Conservation (phyloP, 305 asterid species). For the Fraxinus paxiana region DNA sequence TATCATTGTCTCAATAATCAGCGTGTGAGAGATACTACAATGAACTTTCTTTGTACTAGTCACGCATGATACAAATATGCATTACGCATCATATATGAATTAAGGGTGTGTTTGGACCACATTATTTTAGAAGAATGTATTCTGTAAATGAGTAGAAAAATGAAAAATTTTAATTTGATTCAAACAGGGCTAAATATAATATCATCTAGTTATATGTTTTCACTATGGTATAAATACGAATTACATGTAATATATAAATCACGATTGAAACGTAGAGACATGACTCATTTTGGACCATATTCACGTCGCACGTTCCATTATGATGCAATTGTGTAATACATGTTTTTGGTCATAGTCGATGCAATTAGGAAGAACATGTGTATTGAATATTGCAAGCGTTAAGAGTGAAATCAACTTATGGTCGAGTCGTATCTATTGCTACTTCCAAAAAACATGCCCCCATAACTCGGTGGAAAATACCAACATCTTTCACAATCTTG, state of each 20-base stretch:
- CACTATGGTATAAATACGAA: no score
- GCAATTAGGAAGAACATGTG: background rate
- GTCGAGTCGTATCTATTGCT: background rate
- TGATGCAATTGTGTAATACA: background rate
- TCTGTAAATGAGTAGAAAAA: no score
- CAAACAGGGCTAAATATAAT: no score
- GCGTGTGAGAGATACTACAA: conserved; percentile 15
- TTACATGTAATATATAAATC: no score
- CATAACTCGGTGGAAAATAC: background rate
- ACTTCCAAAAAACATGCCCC: background rate
- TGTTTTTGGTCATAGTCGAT: no score
- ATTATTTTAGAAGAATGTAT: no score
- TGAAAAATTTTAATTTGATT: no score
- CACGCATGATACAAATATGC: no score
- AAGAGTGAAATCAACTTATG: background rate
- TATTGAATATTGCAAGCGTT: background rate
- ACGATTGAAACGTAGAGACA: background rate
- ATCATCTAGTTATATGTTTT: no score
- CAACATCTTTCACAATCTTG: background rate
- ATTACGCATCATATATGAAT: no score
- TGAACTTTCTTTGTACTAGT: background rate
- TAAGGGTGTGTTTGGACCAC: no score
- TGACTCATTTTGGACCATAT: background rate
- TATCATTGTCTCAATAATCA: conserved; percentile 44
- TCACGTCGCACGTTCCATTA: background rate